Evolutionary conservation across 2,329 filamentous ascomycete species (phyloP), one percentile per base, ranked within the genome.

Genomic region (Hymenoscyphus fructigenus): DNA sequence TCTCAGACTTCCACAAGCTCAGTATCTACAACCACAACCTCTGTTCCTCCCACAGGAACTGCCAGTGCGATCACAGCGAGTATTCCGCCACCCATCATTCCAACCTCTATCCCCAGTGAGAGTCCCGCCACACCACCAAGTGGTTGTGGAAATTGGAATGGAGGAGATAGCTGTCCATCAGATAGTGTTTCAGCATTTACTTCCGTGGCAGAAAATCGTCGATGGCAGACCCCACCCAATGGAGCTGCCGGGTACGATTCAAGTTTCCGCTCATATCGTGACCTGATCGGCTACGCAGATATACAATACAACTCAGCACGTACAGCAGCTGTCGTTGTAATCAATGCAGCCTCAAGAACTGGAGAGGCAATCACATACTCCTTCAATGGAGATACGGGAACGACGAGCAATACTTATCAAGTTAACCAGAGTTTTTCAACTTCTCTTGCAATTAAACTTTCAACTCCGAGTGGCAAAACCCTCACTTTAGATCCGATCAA

Each of bases 231-330:
- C 9, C 73, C 73, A 50, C 72, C 72, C 7, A 61, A 47, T 12
- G 71, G 66, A 20, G 68, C 62, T 56, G 32, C 62, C 10, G 64
- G 66, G 29, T 74, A 75, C 59, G 63, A 70, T 58, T 60, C 67
- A 17, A 67, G 66, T 5, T 75, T 75, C 59, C 71, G 73, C 57
- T 66, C 68, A 56, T 67, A 73, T 47, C 66, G 72, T 36, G 70
- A 74, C 53, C 63, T 75, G 20, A 66, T 75, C 36, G 73, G 73
- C 38, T 75, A 75, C 60, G 71, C 72, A 14, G 73, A 75, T 64
- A 74, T 73, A 26, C 73, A 75, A 62, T 75, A 75, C 65, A 73
- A 70, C 60, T 62, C 71, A 26, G 72, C 61, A 20, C 67, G 71
- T 29, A 71, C 65, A n/a, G 62, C 65, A 29, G 73, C 73, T 12